Evolutionary conservation across 495 filamentous ascomycete genomes (phyloP), one percentile per base, ranked within the genome.

Genomic region (Annulohypoxylon moriforme): DNA sequence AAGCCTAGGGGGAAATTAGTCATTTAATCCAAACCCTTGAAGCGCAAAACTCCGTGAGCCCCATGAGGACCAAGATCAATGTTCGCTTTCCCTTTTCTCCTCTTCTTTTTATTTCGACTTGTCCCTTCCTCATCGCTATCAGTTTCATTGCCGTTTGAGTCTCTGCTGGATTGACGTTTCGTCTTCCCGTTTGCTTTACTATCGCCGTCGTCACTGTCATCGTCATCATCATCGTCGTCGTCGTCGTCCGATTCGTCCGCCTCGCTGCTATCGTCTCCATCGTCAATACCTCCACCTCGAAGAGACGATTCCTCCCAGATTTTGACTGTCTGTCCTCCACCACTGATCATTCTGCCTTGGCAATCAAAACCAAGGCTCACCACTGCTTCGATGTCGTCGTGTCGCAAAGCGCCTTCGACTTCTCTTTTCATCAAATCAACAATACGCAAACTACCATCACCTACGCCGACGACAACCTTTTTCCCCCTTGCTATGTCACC

Each of bases 311-410:
- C 88, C 71, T 89, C 83, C 94, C 94, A 98, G 9, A 98, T 89
- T 81, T 97, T 97, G 69, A 98, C 85, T 0, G 89, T 84, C 73
- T 86, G 85, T 2, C 94, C 94, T 58, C 94, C 94, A 38, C 93
- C 94, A 77, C 89, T 94, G 57, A 97, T 91, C 87, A 98, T 88
- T 55, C 94, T 86, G 57, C 93, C 91, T 50, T 89, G 88, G 50
- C 91, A 90, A 79, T 97, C 94, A 71, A 96, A 96, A 18, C 87
- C 91, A 13, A 98, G 71, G 10, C 87, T 88, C 8, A 94, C 86
- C 13, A 97, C 93, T 16, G 90, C 89, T 74, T 97, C 94, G 16
- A 94, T 80, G 67, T 96, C 94, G 76, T 97, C 91, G 79, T 97
- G 94, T 77, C 85, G 84, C 46, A 94, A 78, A 52, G 83, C 79